A percentile compares a stretch with the other conserved stretches of the same genome.
Conservation (phyloP, 306 rosid genomes). For the Dicorynia guianensis region DNA sequence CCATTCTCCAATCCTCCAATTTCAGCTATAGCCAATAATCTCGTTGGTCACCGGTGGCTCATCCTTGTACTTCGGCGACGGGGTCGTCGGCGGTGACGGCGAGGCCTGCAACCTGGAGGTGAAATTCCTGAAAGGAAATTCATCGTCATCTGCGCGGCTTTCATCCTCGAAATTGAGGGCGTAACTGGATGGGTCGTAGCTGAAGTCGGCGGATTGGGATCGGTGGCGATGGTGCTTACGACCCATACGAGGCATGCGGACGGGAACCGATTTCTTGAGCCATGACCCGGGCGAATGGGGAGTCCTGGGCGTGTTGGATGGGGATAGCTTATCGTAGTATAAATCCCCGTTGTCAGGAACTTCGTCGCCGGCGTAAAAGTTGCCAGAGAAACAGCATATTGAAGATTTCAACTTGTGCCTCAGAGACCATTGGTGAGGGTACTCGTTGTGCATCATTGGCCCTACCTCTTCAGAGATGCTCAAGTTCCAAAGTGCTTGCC, state of each 20-base stretch:
- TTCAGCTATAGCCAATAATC: constrained; percentile 32
- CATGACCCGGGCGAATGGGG: constrained; percentile 16
- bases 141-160: not conserved
- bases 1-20: not conserved
- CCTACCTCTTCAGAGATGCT: not conserved
- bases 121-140: constrained; percentile 34
- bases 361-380: not conserved
- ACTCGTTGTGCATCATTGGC: constrained; percentile 15
- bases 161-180: constrained; percentile 58
- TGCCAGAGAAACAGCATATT: constrained; percentile 42
- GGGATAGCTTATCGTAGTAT: not conserved
- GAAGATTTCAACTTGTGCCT: constrained; percentile 43
- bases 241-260: not conserved
- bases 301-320: constrained; percentile 9
- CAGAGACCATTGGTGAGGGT: constrained; percentile 31
- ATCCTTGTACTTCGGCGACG: not conserved
- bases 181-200: constrained; percentile 52
- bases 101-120: constrained; percentile 39
- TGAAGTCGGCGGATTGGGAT: constrained; percentile 48
- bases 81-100: constrained; percentile 11
- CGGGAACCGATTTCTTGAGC: constrained; percentile 30
- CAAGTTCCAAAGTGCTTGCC: not conserved
- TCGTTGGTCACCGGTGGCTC: not conserved
- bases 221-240: constrained; percentile 2
- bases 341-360: constrained; percentile 10